phyloP scores from a whole-genome alignment of 2,329 filamentous ascomycete species.

The Botrytis fragariae region DNA sequence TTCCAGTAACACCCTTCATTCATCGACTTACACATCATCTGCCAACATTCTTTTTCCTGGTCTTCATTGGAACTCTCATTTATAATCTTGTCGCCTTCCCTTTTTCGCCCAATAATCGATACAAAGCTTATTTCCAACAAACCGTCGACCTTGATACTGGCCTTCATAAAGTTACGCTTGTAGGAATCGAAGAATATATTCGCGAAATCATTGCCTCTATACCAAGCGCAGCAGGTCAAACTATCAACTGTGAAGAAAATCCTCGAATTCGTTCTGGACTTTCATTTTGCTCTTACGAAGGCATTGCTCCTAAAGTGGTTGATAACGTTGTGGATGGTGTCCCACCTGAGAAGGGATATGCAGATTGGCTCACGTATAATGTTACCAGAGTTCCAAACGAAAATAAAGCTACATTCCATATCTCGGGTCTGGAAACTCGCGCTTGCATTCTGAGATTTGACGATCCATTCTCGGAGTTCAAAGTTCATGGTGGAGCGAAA shows the following conservation, averaged over 20 bases:
- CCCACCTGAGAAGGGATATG: conserved; percentile 46
- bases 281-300: conserved; percentile 68
- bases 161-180: conserved; percentile 66
- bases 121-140: conserved; percentile 88
- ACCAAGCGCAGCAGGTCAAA: conserved; percentile 66
- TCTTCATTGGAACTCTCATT: conserved; percentile 72
- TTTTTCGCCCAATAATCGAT: conserved; percentile 73
- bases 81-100: conserved; percentile 89
- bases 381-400: conserved; percentile 46
- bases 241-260: conserved; percentile 50
- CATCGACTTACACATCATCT: conserved; percentile 83
- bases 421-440: conserved; percentile 73
- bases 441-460: conserved; percentile 74
- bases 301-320: conserved; percentile 63
- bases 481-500: conserved; percentile 57
- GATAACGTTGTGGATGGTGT: conserved; percentile 44
- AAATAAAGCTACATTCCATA: conserved; percentile 58
- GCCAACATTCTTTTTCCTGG: conserved; percentile 69
- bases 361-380: conserved; percentile 65
- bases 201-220: conserved; percentile 64
- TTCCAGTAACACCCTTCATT: conserved; percentile 78
- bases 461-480: conserved; percentile 61
- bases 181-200: conserved; percentile 66
- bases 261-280: conserved; percentile 50
- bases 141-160: conserved; percentile 72